These are phyloP conservation scores for Coemansia sp. DNA, from an alignment of 192 early-diverging fungal species.

Conservation along the genomic window DNA sequence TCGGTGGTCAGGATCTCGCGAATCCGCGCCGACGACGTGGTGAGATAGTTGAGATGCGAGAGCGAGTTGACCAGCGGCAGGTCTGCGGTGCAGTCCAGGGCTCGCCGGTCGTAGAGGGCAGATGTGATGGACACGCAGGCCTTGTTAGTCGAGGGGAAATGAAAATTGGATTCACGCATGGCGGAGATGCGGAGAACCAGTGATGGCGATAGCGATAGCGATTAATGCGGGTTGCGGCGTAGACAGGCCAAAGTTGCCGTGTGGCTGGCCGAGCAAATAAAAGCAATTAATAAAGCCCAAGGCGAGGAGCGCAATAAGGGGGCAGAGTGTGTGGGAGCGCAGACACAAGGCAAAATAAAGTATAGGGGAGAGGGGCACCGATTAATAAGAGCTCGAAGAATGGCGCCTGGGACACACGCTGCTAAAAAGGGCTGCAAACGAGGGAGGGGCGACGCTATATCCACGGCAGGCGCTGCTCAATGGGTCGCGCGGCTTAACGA, in stretches of 20 bases:
- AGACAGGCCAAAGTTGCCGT: not conserved
- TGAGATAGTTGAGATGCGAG: slow-evolving; percentile 83
- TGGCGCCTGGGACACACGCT: not conserved
- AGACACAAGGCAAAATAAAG: not conserved
- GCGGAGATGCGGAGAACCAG: slow-evolving; percentile 4
- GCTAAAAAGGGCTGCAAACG: not conserved
- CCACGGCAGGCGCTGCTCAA: not conserved
- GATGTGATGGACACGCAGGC: slow-evolving; percentile 75
- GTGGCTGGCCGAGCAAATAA: slow-evolving; percentile 12
- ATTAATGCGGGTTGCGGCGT: not conserved
- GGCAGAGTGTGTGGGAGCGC: not conserved
- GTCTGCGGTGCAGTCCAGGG: slow-evolving; percentile 87
- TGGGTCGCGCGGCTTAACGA: not conserved
- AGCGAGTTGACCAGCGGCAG: slow-evolving; percentile 85
- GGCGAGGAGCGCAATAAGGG: not conserved
- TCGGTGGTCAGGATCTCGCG: slow-evolving; percentile 78
- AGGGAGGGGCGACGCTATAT: not conserved
- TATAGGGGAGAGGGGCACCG: not conserved
- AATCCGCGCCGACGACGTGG: slow-evolving; percentile 74
- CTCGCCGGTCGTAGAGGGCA: slow-evolving; percentile 87
- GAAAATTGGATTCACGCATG: slow-evolving; percentile 84
- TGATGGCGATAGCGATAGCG: not conserved
- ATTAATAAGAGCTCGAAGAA: slow-evolving; percentile 4
- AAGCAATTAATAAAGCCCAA: slow-evolving; percentile 12
- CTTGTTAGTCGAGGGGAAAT: slow-evolving; percentile 72